Evolutionary conservation across 768 basidiomycete genomes (phyloP), one percentile per base, ranked within the genome.

Genomic region (Termitomyces sp.): DNA sequence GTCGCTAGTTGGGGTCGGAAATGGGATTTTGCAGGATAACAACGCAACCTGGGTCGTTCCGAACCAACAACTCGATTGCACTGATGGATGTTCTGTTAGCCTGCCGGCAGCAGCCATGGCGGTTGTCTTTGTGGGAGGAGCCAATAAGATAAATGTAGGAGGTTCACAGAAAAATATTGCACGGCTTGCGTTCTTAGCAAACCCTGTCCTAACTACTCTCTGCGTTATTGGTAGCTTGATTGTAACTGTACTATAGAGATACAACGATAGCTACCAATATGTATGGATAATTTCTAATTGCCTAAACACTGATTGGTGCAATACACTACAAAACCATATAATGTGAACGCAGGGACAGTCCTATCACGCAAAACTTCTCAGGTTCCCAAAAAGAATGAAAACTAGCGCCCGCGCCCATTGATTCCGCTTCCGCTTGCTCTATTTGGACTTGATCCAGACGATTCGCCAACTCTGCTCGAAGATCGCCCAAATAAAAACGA

Each of bases 401-500:
- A 20, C 53, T 55, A 62, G 51, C 48, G 61, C 39, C 59, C 54
- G 26, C 57, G 58, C 49, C 43, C 48, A 22, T 18, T 46, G 39
- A 39, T 55, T 46, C 59, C 61, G 42, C 49, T 58, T 51, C 56
- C 58, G 49, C 52, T 56, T 27, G 36, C 55, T 41, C 44, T 55
- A 29, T 56, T 43, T n/a, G 47, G 37, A 27, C 41, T 63, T n/a
- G 61, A 55, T 46, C 55, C 61, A 56, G 43, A 59, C 4, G 53
- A 54, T 32, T 64, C 64, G 37, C 58, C 61, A 34, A 54, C 56
- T 46, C 60, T 67, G 51, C 61, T 69, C n/a, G 70, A 61, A 18
- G 65, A 58, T 24, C 85, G 78, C n/a, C 86, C 85, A 57, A 89
- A 88, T 36, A 87, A 70, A 59, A 88, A 79, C 5, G 83, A 76